These are phyloP conservation scores for Amanita pseudoporphyria DNA, from an alignment of 768 basidiomycete genomes.

Conservation along the genomic window DNA sequence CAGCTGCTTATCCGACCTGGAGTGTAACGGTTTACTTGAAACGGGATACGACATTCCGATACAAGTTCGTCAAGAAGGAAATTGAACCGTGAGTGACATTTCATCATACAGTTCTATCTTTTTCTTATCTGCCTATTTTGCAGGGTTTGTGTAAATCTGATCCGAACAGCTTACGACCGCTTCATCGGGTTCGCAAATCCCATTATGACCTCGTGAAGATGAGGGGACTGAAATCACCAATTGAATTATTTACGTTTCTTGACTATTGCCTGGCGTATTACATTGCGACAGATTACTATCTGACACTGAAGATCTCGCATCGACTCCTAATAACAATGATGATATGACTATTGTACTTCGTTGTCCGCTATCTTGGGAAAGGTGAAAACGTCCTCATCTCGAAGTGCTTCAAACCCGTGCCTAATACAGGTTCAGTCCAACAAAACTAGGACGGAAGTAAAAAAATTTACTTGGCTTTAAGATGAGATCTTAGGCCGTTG, in stretches of 20 bases:
- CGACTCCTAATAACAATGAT: no score
- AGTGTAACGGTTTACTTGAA: slow-evolving; percentile 40
- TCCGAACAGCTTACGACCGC: slow-evolving; percentile 39
- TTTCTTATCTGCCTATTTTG: no score
- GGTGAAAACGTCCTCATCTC: slow-evolving; percentile 1
- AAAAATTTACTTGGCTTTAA: slow-evolving; percentile 1
- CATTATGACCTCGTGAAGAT: slow-evolving; percentile 36
- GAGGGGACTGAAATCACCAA: no score
- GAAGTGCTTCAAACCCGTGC: neutral
- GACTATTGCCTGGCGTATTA: no score
- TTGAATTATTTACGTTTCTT: no score
- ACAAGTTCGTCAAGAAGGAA: slow-evolving; percentile 54
- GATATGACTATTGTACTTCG: neutral
- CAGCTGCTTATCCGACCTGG: slow-evolving; percentile 48
- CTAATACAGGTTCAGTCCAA: neutral
- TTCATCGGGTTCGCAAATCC: slow-evolving; percentile 30
- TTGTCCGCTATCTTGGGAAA: neutral
- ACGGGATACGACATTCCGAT: slow-evolving; percentile 38
- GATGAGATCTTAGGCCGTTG: slow-evolving; percentile 4
- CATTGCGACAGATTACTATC: no score
- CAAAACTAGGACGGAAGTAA: neutral
- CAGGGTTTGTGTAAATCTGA: slow-evolving; percentile 22
- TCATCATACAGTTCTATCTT: neutral
- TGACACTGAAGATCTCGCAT: no score
- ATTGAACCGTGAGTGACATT: slow-evolving; percentile 29